Percentiles rank a stretch among this genome's conserved stretches.
Conservation (phyloP, 352 stramenopile genomes). For the Phytophthora sansomeana region DNA sequence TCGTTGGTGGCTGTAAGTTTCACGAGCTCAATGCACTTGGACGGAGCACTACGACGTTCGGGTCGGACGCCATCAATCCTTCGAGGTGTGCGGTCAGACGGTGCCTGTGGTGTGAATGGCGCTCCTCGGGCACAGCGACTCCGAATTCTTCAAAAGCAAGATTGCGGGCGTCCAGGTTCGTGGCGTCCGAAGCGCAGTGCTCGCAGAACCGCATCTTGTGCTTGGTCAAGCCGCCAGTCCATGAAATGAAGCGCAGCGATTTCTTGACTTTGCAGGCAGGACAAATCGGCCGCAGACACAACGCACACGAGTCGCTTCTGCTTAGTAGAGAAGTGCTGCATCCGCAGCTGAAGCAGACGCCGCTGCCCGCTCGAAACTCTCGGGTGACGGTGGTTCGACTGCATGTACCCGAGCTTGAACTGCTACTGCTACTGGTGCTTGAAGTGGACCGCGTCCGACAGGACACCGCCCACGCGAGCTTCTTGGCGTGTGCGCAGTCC, state of each 20-base stretch:
- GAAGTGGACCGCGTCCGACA: slow-evolving; percentile 14
- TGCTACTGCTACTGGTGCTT: slow-evolving; percentile 15
- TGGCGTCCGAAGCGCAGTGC: slow-evolving; percentile 8
- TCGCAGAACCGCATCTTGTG: slow-evolving; percentile 33
- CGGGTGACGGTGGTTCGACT: neutral
- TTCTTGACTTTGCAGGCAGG: slow-evolving; percentile 36
- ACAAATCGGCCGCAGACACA: slow-evolving; percentile 32
- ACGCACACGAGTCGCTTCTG: slow-evolving; percentile 31
- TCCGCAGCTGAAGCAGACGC: slow-evolving; percentile 31
- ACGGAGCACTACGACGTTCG: slow-evolving; percentile 31
- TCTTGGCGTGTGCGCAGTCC: slow-evolving; percentile 56
- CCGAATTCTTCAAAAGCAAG: slow-evolving; percentile 30
- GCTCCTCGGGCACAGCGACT: neutral
- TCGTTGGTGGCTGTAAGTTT: slow-evolving; percentile 16
- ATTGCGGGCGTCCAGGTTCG: slow-evolving; percentile 22
- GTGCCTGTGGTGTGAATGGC: neutral
- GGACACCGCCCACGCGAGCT: slow-evolving; percentile 50
- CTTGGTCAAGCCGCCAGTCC: slow-evolving; percentile 17
- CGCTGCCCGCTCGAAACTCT: slow-evolving; percentile 8
- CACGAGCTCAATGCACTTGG: slow-evolving; percentile 24
- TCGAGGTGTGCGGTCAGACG: slow-evolving; percentile 23
- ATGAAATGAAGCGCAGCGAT: slow-evolving; percentile 26
- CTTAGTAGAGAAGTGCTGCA: slow-evolving; percentile 14
- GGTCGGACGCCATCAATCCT: slow-evolving; percentile 20
- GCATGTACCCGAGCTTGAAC: slow-evolving; percentile 13